A percentile compares a stretch with the other conserved stretches of the same genome.
phyloP scores from a whole-genome alignment of 192 early-diverging fungal species.

The Spizellomyces sp. region DNA sequence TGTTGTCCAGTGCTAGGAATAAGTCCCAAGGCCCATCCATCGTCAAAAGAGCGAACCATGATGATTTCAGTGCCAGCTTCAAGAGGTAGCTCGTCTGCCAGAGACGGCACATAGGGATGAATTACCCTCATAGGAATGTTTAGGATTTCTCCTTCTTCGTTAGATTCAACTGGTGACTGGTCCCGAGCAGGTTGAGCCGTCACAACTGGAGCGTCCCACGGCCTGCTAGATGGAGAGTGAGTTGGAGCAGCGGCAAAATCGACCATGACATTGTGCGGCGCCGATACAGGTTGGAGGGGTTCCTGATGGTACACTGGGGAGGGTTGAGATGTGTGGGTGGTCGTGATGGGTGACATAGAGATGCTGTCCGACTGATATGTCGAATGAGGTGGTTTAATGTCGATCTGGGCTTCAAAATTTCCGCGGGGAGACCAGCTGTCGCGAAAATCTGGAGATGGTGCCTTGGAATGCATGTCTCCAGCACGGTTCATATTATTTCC shows the following conservation, averaged over 20 bases:
- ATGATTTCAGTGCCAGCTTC: constrained; percentile 23
- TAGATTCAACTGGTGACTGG: too few species aligned
- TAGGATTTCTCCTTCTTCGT: too few species aligned
- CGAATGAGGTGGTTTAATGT: background rate
- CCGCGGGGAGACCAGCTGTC: background rate
- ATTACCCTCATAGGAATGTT: constrained; percentile 28
- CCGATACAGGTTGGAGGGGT: too few species aligned
- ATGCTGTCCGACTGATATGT: background rate
- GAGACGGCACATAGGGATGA: constrained; percentile 31
- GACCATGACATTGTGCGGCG: too few species aligned
- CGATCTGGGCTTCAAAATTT: background rate
- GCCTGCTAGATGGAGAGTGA: too few species aligned
- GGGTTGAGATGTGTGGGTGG: too few species aligned
- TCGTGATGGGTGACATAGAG: background rate
- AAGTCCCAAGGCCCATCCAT: constrained; percentile 87
- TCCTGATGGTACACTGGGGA: too few species aligned
- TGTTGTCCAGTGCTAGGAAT: constrained; percentile 69
- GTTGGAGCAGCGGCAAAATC: too few species aligned
- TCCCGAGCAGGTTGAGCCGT: too few species aligned
- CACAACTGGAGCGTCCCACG: too few species aligned
- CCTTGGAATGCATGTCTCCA: background rate
- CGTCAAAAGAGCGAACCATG: constrained; percentile 67
- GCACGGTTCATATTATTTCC: background rate
- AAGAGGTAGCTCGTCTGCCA: constrained; percentile 35
- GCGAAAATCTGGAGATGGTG: background rate